Base-by-base conservation (phyloP, 1,139 yeast genomes). In the Hemisphaericaspora lyxosophila region DNA sequence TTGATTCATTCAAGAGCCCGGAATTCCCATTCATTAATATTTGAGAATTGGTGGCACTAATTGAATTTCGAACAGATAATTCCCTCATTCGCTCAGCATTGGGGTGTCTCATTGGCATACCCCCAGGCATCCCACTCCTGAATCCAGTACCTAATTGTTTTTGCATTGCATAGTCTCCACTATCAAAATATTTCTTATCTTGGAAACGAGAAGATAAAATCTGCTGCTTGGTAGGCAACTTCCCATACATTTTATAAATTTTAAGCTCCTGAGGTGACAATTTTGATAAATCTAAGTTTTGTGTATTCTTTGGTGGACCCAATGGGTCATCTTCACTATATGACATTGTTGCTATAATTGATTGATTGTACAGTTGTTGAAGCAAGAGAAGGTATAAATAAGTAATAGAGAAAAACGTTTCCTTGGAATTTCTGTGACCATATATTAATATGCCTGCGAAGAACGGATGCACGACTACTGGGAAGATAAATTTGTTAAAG, bases 81-180 rank as follows among this genome's bases (percentile, higher is more conserved):
- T 71, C 77, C 55, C 70, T 70, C 34, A 71, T 75, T 50, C 67
- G 64, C 47, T 71, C 77, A 17, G 76, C 77, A 46, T 70, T 71
- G 12, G 77, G 77, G 45, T 71, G 76, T 39, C 62, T 67, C 60
- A 70, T 52, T 13, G 75, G 70, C n/a, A 59, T 62, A 5, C 58
- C 57, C 9, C 60, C 49, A 7, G 56, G 51, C 32, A 39, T 34
- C 11, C 42, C 39, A 19, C 38, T 34, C 7, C 41, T 41, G n/a
- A 41, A 40, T 1, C 59, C 49, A 36, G 62, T 62, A 0, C 70
- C 71, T 38, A 66, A 50, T 47, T 70, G 75, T 42, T 89, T 84
- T 48, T 87, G 88, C 78, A 92, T 78, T 18, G 97, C 97, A 59
- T 94, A 92, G 63, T 92, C 99, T 16, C 98, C 98, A 44, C 96